Conservation (phyloP, 2,329 filamentous ascomycete genomes). For the Hansfordia pulvinata region DNA sequence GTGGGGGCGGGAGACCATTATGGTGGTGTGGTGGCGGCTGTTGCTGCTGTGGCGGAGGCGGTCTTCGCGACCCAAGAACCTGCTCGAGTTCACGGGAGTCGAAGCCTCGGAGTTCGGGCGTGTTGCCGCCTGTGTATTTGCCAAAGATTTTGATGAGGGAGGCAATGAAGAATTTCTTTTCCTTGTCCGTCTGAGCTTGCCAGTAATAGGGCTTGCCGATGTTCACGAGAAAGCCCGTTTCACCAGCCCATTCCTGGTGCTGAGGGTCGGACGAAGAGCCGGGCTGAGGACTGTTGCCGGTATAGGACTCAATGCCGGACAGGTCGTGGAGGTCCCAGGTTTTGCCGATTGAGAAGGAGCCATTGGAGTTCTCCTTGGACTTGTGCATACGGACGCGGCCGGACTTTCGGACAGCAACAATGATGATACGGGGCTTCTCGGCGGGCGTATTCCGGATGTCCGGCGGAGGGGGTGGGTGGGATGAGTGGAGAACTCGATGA, state of each 20-base stretch:
- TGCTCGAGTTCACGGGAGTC: slow-evolving; percentile 65
- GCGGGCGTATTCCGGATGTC: slow-evolving; percentile 53
- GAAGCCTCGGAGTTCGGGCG: slow-evolving; percentile 72
- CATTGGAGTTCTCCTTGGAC: slow-evolving; percentile 87
- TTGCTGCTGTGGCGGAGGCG: slow-evolving; percentile 17
- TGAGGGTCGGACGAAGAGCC: slow-evolving; percentile 41
- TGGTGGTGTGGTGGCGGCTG: slow-evolving; percentile 14
- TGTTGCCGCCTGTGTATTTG: slow-evolving; percentile 84
- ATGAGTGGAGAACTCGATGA: slow-evolving; percentile 73
- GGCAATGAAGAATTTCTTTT: slow-evolving; percentile 97
- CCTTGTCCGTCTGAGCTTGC: slow-evolving; percentile 84
- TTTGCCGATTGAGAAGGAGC: slow-evolving; percentile 93
- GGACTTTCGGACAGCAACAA: slow-evolving; percentile 84
- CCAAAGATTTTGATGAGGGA: slow-evolving; percentile 92
- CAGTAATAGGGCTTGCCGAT: slow-evolving; percentile 95
- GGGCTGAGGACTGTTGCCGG: slow-evolving; percentile 42
- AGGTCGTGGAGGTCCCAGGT: slow-evolving; percentile 96
- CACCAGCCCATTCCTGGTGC: slow-evolving; percentile 65
- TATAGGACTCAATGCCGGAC: slow-evolving; percentile 69
- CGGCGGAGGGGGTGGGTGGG: slow-evolving; percentile 76
- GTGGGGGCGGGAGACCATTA: slow-evolving; percentile 2
- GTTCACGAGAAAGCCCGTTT: slow-evolving; percentile 74
- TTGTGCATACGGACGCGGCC: slow-evolving; percentile 93
- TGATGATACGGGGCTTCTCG: slow-evolving; percentile 84
- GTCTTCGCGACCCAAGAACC: slow-evolving; percentile 47